Percentiles rank a stretch among this genome's conserved stretches.
Evolutionary conservation across 2,329 filamentous ascomycete genomes (phyloP).

Genomic region (Fusarium armeniacum): DNA sequence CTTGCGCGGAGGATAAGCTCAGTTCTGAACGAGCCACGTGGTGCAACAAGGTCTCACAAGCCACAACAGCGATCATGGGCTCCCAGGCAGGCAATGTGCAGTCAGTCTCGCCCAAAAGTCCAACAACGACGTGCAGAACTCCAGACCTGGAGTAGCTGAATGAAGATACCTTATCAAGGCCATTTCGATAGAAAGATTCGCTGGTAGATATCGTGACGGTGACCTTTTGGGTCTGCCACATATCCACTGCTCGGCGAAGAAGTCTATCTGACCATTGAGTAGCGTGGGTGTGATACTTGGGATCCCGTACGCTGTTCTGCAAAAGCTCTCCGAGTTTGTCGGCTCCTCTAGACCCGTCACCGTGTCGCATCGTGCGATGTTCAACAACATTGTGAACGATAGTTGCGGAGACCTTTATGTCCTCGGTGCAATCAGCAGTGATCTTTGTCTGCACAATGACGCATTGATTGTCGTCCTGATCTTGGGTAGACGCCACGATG

Average conservation of each 20-base stretch:
- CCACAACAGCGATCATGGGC: background rate
- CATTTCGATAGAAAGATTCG: background rate
- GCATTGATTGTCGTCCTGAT: background rate
- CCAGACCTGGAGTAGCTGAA: background rate
- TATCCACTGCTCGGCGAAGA: background rate
- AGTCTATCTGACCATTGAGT: background rate
- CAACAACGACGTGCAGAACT: background rate
- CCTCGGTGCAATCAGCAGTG: background rate
- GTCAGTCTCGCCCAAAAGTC: background rate
- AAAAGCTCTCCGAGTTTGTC: background rate
- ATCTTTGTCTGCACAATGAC: background rate
- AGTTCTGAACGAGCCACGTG: background rate
- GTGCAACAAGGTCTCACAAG: constrained; percentile 5
- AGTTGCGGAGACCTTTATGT: background rate
- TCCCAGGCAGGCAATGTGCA: background rate
- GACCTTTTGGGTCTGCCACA: background rate
- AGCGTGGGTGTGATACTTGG: background rate
- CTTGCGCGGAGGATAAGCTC: background rate
- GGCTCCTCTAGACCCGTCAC: background rate
- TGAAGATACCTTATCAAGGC: background rate
- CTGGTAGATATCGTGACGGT: background rate
- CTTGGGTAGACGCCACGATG: fast-evolving
- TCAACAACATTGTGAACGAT: background rate
- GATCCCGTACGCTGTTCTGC: background rate
- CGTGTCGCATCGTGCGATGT: background rate